Conservation (phyloP, 192 early-diverging fungal species). For the Umbelopsis sp. region DNA sequence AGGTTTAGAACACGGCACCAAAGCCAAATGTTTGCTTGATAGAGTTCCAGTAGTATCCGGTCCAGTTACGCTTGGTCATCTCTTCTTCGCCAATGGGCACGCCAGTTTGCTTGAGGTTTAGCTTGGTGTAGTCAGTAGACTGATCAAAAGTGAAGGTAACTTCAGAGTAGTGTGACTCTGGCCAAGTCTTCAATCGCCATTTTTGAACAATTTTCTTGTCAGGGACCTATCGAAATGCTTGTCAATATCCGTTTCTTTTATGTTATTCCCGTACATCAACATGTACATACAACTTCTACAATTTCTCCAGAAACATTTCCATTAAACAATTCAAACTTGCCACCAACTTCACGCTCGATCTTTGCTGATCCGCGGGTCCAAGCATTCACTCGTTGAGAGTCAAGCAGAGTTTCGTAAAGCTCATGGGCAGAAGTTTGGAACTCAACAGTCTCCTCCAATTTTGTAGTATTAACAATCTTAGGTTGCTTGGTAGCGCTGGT, state of each 20-base stretch:
- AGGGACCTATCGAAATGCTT: constrained; percentile 33
- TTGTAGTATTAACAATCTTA: constrained; percentile 61
- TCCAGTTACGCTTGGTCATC: constrained; percentile 85
- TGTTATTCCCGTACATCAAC: not conserved
- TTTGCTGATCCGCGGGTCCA: constrained; percentile 79
- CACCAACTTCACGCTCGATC: constrained; percentile 46
- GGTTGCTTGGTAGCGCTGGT: constrained; percentile 22
- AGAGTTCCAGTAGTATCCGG: constrained; percentile 89
- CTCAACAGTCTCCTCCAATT: constrained; percentile 74
- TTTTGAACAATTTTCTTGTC: constrained; percentile 81
- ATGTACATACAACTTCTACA: constrained; percentile 61
- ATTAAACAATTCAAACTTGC: constrained; percentile 78
- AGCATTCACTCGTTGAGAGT: constrained; percentile 66
- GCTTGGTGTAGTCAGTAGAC: constrained; percentile 59
- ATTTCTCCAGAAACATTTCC: constrained; percentile 86
- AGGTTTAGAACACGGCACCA: constrained; percentile 27
- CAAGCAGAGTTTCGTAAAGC: constrained; percentile 80
- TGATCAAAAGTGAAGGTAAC: constrained; percentile 80
- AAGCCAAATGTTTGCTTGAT: constrained; percentile 89
- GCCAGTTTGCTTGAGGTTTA: constrained; percentile 78
- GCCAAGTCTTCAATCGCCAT: constrained; percentile 90
- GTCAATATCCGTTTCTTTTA: not conserved
- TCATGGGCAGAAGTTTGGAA: constrained; percentile 82
- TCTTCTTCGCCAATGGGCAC: constrained; percentile 91
- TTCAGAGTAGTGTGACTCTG: constrained; percentile 79